Evolutionary conservation across 2,329 filamentous ascomycete species (phyloP), one percentile per base, ranked within the genome.

Genomic region (Tolypocladium album): DNA sequence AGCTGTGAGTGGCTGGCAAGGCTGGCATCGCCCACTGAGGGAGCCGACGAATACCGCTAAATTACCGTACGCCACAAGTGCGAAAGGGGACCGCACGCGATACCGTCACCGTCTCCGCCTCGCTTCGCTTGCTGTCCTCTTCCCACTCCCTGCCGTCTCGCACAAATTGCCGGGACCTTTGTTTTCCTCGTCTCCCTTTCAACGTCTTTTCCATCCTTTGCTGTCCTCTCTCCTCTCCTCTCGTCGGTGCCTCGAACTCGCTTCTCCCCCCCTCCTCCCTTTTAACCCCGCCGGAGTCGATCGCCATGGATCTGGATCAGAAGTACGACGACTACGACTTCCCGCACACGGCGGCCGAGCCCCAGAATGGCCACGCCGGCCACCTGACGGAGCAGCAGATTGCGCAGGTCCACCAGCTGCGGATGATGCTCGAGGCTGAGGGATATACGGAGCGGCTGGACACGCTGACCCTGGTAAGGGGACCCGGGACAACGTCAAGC

Each of bases 261-360:
- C n/a, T 38, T 22, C 17, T 17, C 40, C 55, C 45, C 47, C 27
- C 27, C 27, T 31, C 27, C 27, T 31, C 27, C 27, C 27, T 5
- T 17, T 52, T 36, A 24, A 43, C 39, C 57, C 47, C 50, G 50
- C 50, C 31, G 22, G 59, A 57, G 36, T 60, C 61, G 62, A 60
- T 64, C 69, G 73, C 71, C 69, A 79, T 85, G 77, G 78, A 84
- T 73, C 72, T 91, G 69, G 87, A 96, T 76, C 82, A 90, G 74
- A 97, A 96, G 79, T 96, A 97, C 81, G 94, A 97, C 79, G 75
- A 95, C 80, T 97, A 94, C 77, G 92, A 97, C 76, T 97, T 85
- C 80, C 94, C 94, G 64, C 90, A 87, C 65, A 88, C 84, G 64
- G 85, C 90, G 55, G 84, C 89, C 59, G 84, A 85, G 67, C 74